Conservation (phyloP, 306 rosid genomes). For the Pyrus pyrifolia region DNA sequence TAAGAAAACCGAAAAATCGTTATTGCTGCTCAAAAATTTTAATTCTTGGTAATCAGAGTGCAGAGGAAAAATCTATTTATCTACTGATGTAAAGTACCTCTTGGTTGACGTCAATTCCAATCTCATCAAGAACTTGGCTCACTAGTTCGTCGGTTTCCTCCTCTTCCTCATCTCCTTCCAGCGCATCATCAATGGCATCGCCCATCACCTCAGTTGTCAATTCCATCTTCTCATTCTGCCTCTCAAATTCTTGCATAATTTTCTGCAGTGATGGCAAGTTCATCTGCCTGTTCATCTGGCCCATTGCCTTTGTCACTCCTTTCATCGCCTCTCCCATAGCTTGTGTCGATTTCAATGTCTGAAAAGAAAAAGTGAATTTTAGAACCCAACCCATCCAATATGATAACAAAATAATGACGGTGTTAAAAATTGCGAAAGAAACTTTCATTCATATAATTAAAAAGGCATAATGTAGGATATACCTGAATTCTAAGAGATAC, state of each 20-base stretch:
- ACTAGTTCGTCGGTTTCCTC: slow-evolving; percentile 90
- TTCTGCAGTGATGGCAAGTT: slow-evolving; percentile 88
- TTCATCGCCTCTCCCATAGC: slow-evolving; percentile 99
- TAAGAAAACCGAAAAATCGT: slow-evolving; percentile 14
- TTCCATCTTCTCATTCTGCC: slow-evolving; percentile 94
- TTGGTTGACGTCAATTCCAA: slow-evolving; percentile 78
- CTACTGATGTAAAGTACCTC: slow-evolving; percentile 43
- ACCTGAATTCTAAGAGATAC: slow-evolving; percentile 98
- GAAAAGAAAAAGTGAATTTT: not conserved
- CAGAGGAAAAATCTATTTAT: not conserved
- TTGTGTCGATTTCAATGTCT: slow-evolving; percentile 93
- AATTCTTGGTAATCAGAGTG: not conserved
- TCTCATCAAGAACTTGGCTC: slow-evolving; percentile 93
- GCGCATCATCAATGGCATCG: slow-evolving; percentile 93
- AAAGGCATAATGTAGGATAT: not conserved
- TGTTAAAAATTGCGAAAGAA: not conserved
- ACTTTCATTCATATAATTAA: not conserved
- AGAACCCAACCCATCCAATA: not conserved
- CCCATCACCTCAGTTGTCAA: slow-evolving; percentile 78
- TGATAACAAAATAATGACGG: not conserved
- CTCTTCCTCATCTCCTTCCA: slow-evolving; percentile 97
- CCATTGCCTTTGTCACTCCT: slow-evolving; percentile 99
- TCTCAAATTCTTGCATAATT: slow-evolving; percentile 92
- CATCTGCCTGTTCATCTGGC: slow-evolving; percentile 96
- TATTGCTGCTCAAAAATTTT: not conserved